Conservation (phyloP, 108 stramenopile species). For the Skeletonema marinoi region DNA sequence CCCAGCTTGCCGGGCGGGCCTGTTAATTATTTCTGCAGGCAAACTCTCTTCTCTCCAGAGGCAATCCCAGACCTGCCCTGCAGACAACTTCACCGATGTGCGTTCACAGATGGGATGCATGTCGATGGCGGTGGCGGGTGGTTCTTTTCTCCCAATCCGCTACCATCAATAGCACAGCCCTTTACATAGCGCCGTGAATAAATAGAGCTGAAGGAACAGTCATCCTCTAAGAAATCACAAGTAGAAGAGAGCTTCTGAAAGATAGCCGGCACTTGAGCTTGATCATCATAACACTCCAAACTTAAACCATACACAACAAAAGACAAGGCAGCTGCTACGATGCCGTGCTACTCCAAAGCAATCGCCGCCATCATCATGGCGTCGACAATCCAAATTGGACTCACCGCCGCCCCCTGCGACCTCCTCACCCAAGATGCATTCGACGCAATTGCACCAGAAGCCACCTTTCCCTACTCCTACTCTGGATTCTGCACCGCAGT, state of each 20-base stretch:
- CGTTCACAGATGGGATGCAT: too few relatives aligned
- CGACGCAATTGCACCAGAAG: neutral
- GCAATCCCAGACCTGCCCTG: too few relatives aligned
- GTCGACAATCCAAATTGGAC: neutral
- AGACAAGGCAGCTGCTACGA: neutral
- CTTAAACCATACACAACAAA: neutral
- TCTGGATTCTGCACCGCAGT: constrained; percentile 1
- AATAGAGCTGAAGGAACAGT: too few relatives aligned
- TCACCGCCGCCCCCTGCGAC: neutral
- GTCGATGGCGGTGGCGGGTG: neutral
- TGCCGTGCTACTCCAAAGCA: neutral
- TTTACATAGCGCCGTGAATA: too few relatives aligned
- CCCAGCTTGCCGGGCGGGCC: too few relatives aligned
- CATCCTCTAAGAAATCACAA: too few relatives aligned
- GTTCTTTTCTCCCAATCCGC: neutral
- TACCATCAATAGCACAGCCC: neutral
- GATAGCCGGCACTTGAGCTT: too few relatives aligned
- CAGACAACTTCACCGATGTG: too few relatives aligned
- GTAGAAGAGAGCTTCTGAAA: too few relatives aligned
- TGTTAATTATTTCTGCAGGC: too few relatives aligned
- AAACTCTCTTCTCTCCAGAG: too few relatives aligned
- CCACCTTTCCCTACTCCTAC: neutral
- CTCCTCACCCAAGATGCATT: neutral
- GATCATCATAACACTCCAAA: neutral
- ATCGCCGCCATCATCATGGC: neutral